phyloP scores from a whole-genome alignment of 1,139 yeast genomes.

The Suhomyces bokatorum region DNA sequence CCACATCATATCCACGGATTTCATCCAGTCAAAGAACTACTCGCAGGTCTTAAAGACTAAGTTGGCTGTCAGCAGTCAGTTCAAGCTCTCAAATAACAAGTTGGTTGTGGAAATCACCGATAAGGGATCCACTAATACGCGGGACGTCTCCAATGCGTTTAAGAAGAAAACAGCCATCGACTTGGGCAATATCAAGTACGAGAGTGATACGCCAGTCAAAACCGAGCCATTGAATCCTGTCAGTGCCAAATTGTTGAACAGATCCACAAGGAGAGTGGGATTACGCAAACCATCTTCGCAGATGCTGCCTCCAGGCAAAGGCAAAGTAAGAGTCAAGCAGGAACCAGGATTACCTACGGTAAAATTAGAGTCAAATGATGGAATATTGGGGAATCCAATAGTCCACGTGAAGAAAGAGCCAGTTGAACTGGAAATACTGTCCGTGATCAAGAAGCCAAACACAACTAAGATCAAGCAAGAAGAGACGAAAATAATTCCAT shows the following conservation, averaged over 20 bases:
- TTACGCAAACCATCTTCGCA: conserved; percentile 6
- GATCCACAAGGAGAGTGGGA: conserved; percentile 10
- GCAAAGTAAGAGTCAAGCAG: neutral
- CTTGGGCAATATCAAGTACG: conserved; percentile 11
- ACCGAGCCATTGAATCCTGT: conserved; percentile 5
- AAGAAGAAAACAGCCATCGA: conserved; percentile 6
- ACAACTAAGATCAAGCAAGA: too few relatives aligned
- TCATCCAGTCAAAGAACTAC: conserved; percentile 20
- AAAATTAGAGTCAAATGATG: neutral
- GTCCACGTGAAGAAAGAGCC: neutral
- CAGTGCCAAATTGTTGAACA: neutral
- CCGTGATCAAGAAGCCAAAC: neutral
- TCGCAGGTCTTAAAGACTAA: conserved; percentile 15
- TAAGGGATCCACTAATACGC: conserved; percentile 7
- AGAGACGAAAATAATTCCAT: neutral
- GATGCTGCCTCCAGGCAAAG: neutral
- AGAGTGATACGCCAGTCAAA: neutral
- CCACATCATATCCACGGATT: conserved; percentile 33
- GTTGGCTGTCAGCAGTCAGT: conserved; percentile 15
- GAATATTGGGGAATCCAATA: neutral
- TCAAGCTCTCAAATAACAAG: conserved; percentile 20
- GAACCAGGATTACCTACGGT: neutral
- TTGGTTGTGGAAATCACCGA: conserved; percentile 22
- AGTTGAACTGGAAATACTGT: neutral
- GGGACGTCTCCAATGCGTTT: conserved; percentile 10